Evolutionary conservation across 768 basidiomycete species (phyloP).

Genomic region (Lenzites betulinus): DNA sequence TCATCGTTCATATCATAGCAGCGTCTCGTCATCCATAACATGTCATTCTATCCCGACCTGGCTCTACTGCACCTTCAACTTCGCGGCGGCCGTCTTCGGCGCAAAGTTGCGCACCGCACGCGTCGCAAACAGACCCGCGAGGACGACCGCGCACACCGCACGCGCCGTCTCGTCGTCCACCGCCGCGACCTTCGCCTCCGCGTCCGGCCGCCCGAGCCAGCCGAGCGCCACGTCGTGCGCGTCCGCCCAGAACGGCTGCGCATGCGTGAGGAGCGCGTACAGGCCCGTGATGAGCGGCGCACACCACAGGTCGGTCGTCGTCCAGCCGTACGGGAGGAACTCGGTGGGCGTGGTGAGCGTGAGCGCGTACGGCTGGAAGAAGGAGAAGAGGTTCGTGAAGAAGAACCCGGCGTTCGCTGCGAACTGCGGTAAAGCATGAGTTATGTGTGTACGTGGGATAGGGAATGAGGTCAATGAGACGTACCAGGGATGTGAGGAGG

Average conservation of each 20-base stretch:
- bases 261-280: constrained; percentile 82
- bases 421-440: constrained; percentile 50
- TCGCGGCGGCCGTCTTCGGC: constrained; percentile 15
- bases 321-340: constrained; percentile 83
- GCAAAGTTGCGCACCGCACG: constrained; percentile 69
- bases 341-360: constrained; percentile 77
- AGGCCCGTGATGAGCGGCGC: constrained; percentile 76
- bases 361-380: constrained; percentile 72
- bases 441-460: not conserved
- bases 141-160: constrained; percentile 68
- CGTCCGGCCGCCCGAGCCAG: constrained; percentile 42
- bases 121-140: constrained; percentile 60
- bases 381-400: constrained; percentile 70
- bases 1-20: too few relatives aligned
- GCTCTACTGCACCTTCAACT: constrained; percentile 25
- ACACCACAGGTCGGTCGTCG: constrained; percentile 81
- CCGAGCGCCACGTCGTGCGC: constrained; percentile 50
- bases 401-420: constrained; percentile 84
- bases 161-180: constrained; percentile 67
- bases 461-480: constrained; percentile 30
- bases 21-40: too few relatives aligned
- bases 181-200: constrained; percentile 42
- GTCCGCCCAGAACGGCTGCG: constrained; percentile 82
- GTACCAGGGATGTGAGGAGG: constrained; percentile 68
- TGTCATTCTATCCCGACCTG: too few relatives aligned